Conservation (phyloP, 306 rosid genomes). For the Styphnolobium japonicum region DNA sequence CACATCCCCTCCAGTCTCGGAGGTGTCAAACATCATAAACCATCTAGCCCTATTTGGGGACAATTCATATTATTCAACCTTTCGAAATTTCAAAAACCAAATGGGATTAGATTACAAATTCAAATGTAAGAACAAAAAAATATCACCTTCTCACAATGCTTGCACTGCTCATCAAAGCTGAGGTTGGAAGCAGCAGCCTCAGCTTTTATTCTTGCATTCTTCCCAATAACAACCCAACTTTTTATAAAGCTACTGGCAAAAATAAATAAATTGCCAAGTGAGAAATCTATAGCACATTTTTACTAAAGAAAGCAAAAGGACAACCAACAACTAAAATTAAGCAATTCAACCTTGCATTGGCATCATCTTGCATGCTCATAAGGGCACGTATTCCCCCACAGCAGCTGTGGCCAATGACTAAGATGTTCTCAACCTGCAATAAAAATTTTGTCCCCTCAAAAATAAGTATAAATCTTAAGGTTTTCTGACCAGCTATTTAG, state of each 20-base stretch:
- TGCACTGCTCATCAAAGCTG: conserved; percentile 80
- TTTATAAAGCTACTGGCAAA: conserved; percentile 57
- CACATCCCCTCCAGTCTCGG: background rate
- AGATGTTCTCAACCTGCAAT: conserved; percentile 79
- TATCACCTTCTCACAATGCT: conserved; percentile 87
- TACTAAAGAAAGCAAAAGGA: background rate
- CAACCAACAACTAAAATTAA: conserved; percentile 19
- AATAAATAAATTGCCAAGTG: conserved; percentile 12
- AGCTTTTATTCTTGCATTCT: conserved; percentile 68
- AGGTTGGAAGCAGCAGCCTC: conserved; percentile 66
- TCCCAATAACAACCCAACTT: conserved; percentile 83
- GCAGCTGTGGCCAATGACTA: conserved; percentile 95
- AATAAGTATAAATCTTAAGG: background rate
- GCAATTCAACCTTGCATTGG: conserved; percentile 46
- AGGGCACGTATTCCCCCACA: conserved; percentile 98
- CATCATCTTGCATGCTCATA: conserved; percentile 83
- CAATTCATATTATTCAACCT: background rate
- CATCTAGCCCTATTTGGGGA: background rate
- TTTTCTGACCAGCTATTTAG: background rate
- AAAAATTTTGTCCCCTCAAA: background rate
- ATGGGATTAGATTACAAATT: background rate
- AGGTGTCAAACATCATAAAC: background rate
- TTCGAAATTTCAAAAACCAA: conserved; percentile 14
- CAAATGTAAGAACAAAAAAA: background rate
- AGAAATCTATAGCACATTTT: conserved; percentile 17